Percentiles rank a stretch among this genome's conserved stretches.
phyloP scores from a whole-genome alignment of 768 basidiomycete species.

The Russula olivacea region DNA sequence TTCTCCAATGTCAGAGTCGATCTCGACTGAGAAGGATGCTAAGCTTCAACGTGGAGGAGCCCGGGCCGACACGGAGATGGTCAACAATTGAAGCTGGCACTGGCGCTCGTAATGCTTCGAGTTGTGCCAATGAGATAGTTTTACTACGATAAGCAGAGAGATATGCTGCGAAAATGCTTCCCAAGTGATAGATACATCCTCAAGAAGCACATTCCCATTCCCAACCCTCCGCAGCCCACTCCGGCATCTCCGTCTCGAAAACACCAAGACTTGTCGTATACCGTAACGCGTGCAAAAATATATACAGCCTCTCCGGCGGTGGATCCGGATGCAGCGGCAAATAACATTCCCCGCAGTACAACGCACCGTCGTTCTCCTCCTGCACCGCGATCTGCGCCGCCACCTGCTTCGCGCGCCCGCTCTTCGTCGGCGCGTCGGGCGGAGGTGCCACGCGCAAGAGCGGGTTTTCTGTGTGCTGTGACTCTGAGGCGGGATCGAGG shows the following conservation, averaged over 20 bases:
- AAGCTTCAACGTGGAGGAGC: too few species aligned
- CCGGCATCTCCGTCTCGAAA: slow-evolving; percentile 82
- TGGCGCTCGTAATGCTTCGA: too few species aligned
- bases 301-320: slow-evolving; percentile 84
- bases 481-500: slow-evolving; percentile 19
- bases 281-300: slow-evolving; percentile 87
- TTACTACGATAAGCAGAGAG: too few species aligned
- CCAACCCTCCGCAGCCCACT: slow-evolving; percentile 79
- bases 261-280: slow-evolving; percentile 80
- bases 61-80: too few species aligned
- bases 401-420: slow-evolving; percentile 20
- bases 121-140: too few species aligned
- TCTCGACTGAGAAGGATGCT: too few species aligned
- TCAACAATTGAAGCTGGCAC: too few species aligned
- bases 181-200: too few species aligned
- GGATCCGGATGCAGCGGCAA: slow-evolving; percentile 92
- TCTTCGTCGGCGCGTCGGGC: slow-evolving; percentile 34
- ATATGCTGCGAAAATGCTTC: too few species aligned
- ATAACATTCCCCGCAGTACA: slow-evolving; percentile 88
- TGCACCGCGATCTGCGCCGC: slow-evolving; percentile 32
- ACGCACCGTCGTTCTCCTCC: slow-evolving; percentile 28
- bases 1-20: too few species aligned
- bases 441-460: slow-evolving; percentile 19
- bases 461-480: slow-evolving; percentile 9
- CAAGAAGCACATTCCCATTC: slow-evolving; percentile 40